Conservation (phyloP, 257 asterid species). For the Leptodermis oblonga region DNA sequence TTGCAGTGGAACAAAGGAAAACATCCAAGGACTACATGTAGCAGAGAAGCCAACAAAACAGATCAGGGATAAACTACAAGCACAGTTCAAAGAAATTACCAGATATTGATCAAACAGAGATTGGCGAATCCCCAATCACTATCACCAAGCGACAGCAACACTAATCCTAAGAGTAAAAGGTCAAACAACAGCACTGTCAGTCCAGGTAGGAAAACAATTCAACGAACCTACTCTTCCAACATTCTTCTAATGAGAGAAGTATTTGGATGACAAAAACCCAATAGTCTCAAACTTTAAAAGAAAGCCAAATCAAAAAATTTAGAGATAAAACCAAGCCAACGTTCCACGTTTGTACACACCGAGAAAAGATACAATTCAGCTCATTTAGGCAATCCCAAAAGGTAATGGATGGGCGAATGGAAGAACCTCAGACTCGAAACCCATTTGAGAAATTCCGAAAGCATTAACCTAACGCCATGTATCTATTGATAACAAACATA, state of each 20-base stretch:
- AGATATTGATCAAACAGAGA: not conserved
- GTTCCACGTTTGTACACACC: not conserved
- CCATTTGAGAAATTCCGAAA: conserved; percentile 1
- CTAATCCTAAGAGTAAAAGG: not conserved
- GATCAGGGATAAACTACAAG: not conserved
- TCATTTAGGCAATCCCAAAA: conserved; percentile 1
- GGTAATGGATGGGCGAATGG: not conserved
- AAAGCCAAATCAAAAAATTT: not conserved
- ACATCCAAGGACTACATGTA: not conserved
- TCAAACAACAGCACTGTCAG: not conserved
- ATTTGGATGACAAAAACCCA: not conserved
- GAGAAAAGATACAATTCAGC: not conserved
- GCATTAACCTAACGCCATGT: not conserved
- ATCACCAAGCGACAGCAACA: not conserved
- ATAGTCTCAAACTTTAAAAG: not conserved
- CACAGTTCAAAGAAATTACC: not conserved
- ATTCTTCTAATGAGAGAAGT: not conserved
- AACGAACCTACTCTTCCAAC: conserved; percentile 1
- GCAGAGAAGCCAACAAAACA: not conserved
- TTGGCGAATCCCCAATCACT: not conserved
- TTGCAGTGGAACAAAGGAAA: not conserved
- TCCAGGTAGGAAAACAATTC: not conserved
- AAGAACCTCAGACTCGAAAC: conserved; percentile 13
- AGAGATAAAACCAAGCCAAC: not conserved
- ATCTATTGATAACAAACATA: not conserved